Evolutionary conservation across 495 filamentous ascomycete genomes (phyloP).

Genomic region (Penicillium subrubescens): DNA sequence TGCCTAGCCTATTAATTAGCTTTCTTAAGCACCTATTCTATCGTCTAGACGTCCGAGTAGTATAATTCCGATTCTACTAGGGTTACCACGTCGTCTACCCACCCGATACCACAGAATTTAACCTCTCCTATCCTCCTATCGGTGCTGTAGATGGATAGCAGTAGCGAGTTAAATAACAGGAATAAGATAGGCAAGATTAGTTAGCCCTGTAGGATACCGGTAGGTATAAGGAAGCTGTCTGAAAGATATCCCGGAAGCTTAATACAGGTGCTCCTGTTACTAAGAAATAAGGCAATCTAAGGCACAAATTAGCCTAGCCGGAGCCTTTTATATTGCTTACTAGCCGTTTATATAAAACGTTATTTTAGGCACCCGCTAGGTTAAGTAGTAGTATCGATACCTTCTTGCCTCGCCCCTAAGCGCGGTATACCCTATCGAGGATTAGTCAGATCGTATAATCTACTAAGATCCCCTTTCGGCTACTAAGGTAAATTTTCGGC

Average conservation of each 20-base stretch:
- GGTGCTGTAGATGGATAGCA: not conserved
- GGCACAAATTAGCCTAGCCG: not conserved
- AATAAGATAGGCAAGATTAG: not conserved
- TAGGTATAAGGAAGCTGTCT: conserved; percentile 3
- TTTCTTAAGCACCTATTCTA: too few relatives aligned
- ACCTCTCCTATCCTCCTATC: too few relatives aligned
- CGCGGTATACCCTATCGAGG: not conserved
- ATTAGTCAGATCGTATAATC: not conserved
- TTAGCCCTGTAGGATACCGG: not conserved
- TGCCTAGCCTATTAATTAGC: conserved; percentile 18
- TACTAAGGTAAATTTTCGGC: not conserved
- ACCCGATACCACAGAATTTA: too few relatives aligned
- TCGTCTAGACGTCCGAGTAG: too few relatives aligned
- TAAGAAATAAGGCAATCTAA: not conserved
- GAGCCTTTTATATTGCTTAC: not conserved
- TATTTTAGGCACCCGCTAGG: not conserved
- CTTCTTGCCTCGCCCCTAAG: not conserved
- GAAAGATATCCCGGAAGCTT: not conserved
- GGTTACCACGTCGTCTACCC: too few relatives aligned
- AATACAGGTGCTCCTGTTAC: not conserved
- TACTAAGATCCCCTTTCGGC: not conserved
- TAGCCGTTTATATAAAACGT: not conserved
- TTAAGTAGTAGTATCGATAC: not conserved
- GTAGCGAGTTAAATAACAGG: not conserved
- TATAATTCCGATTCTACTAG: too few relatives aligned